Evolutionary conservation across 805 yeast genomes (phyloP).

Genomic region (Hanseniaspora singularis): DNA sequence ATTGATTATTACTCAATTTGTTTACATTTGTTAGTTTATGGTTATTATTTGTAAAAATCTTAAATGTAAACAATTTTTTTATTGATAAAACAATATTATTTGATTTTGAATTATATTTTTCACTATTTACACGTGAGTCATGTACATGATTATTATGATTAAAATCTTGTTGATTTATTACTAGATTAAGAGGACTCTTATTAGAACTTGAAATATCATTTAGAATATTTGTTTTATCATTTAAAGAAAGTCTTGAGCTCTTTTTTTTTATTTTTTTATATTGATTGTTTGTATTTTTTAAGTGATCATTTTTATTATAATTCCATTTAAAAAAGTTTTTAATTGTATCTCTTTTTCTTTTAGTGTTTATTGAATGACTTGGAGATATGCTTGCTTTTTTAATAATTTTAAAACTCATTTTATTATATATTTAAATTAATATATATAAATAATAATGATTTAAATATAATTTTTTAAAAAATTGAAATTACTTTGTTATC

Average conservation of each 20-base stretch:
- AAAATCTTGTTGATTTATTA: too few species aligned
- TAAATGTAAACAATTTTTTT: too few species aligned
- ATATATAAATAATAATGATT: not conserved
- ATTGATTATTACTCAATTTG: too few species aligned
- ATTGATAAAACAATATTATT: too few species aligned
- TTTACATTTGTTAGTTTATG: too few species aligned
- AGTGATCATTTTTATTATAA: not conserved
- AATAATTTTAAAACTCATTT: not conserved
- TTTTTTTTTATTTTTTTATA: not conserved
- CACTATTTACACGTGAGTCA: too few species aligned
- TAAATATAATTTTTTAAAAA: too few species aligned
- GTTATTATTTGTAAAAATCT: too few species aligned
- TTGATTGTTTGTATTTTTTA: not conserved
- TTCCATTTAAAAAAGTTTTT: slow-evolving; percentile 4
- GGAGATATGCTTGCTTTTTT: not conserved
- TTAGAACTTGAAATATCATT: not conserved
- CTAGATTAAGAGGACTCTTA: too few species aligned
- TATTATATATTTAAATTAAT: not conserved
- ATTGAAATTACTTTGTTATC: too few species aligned
- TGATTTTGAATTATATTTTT: too few species aligned
- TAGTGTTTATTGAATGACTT: not conserved
- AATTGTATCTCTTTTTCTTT: slow-evolving; percentile 1
- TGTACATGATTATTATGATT: too few species aligned
- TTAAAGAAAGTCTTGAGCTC: not conserved
- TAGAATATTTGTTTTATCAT: not conserved